phyloP scores from a whole-genome alignment of 169 alveolate genomes.

The Eimeria zaria region DNA sequence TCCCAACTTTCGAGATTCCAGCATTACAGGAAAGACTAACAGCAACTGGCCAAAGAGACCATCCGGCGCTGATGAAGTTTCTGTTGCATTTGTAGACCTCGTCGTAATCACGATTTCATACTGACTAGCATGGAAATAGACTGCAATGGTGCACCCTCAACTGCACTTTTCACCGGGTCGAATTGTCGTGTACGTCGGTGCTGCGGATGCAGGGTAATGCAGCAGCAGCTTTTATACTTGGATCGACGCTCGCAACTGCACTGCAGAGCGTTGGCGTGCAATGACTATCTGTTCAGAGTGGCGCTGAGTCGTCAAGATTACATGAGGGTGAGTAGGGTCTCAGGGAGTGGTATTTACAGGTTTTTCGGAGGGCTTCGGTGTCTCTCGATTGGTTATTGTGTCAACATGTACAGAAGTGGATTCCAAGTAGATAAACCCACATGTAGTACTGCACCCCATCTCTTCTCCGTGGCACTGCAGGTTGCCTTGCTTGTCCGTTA shows the following conservation, averaged over 20 bases:
- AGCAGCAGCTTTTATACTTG: constrained; percentile 73
- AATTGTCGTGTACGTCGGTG: not conserved
- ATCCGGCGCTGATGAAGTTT: not conserved
- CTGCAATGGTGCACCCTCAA: not conserved
- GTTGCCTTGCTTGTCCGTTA: constrained; percentile 69
- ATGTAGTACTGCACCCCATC: not conserved
- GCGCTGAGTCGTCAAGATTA: constrained; percentile 89
- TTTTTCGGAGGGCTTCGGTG: not conserved
- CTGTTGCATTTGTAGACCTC: not conserved
- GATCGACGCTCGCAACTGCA: constrained; percentile 82
- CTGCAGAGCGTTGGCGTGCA: constrained; percentile 86
- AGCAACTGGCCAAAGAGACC: not conserved
- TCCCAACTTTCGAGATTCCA: not conserved
- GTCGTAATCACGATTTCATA: not conserved
- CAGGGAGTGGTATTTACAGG: not conserved
- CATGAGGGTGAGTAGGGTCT: constrained; percentile 89
- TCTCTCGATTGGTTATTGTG: not conserved
- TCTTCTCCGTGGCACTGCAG: not conserved
- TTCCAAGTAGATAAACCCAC: not conserved
- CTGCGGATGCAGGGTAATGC: constrained; percentile 55
- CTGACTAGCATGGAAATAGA: not conserved
- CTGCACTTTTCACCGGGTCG: not conserved
- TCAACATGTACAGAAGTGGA: not conserved
- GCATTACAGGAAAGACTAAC: not conserved
- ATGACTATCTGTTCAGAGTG: constrained; percentile 92